phyloP scores from a whole-genome alignment of 2,329 filamentous ascomycete genomes.

The Berkeleyomyces basicola region DNA sequence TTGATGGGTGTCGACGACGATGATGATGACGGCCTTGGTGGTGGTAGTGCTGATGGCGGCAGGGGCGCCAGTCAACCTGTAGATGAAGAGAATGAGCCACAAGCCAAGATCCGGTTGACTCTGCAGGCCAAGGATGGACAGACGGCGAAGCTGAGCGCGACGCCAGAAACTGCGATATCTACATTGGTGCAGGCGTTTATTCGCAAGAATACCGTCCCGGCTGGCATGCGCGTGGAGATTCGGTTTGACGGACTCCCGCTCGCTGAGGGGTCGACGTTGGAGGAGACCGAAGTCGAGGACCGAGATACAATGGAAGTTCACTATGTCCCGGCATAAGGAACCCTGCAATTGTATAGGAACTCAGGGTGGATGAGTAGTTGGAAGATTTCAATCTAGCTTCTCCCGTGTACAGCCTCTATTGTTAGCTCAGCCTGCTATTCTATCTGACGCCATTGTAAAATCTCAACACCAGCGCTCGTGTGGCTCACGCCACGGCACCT shows the following conservation, averaged over 20 bases:
- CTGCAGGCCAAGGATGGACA: slow-evolving; percentile 37
- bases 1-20: not conserved
- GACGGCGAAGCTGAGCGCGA: slow-evolving; percentile 34
- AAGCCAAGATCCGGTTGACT: slow-evolving; percentile 30
- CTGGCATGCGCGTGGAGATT: slow-evolving; percentile 40
- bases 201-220: slow-evolving; percentile 31
- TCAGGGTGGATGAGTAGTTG: too few relatives aligned
- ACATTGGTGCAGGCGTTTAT: slow-evolving; percentile 48
- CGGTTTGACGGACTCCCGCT: slow-evolving; percentile 62
- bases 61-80: not conserved
- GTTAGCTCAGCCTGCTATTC: not conserved
- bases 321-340: slow-evolving; percentile 21
- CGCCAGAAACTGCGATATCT: slow-evolving; percentile 39
- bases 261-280: slow-evolving; percentile 40
- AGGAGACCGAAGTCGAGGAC: slow-evolving; percentile 56
- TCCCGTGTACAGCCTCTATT: not conserved
- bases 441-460: not conserved
- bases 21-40: not conserved
- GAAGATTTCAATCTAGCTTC: not conserved
- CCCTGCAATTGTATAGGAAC: slow-evolving; percentile 19
- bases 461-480: slow-evolving; percentile 56
- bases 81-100: slow-evolving; percentile 9
- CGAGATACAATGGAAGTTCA: slow-evolving; percentile 62
- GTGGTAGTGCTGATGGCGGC: not conserved
- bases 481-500: slow-evolving; percentile 71